Conservation (phyloP, 2,329 filamentous ascomycete species). For the Alternaria gaisen region DNA sequence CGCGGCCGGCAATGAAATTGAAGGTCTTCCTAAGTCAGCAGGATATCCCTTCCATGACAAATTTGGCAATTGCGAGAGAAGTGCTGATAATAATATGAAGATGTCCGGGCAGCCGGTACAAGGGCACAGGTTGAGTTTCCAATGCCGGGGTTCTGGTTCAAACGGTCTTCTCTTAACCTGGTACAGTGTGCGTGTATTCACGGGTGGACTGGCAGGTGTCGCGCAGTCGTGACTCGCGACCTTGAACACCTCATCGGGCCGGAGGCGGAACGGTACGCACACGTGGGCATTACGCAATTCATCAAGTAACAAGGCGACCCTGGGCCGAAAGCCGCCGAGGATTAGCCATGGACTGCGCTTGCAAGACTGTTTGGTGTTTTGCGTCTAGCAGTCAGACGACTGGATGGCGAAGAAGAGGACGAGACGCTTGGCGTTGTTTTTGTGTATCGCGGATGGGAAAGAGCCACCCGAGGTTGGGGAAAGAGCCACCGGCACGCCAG, state of each 20-base stretch:
- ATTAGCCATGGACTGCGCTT: background rate
- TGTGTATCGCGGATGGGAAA: background rate
- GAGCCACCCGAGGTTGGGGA: background rate
- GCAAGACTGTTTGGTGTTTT: background rate
- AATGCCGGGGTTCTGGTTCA: background rate
- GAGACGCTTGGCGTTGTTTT: background rate
- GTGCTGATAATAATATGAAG: background rate
- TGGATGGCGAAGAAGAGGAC: background rate
- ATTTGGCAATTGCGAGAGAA: background rate
- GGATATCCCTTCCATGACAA: background rate
- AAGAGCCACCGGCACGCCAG: background rate
- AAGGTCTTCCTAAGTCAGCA: background rate
- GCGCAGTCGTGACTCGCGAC: background rate
- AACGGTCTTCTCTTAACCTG: background rate
- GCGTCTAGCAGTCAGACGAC: background rate
- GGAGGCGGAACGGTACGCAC: slow-evolving; percentile 10
- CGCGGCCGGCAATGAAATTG: background rate
- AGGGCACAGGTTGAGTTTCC: background rate
- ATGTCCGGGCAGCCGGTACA: background rate
- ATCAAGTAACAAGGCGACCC: background rate
- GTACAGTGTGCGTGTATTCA: background rate
- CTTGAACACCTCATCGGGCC: background rate
- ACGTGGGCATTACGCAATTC: slow-evolving; percentile 7
- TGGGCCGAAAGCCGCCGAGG: background rate
- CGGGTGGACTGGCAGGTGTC: background rate